A percentile compares a stretch with the other conserved stretches of the same genome.
Evolutionary conservation across 306 rosid species (phyloP).

Genomic region (Citrullus amarus): DNA sequence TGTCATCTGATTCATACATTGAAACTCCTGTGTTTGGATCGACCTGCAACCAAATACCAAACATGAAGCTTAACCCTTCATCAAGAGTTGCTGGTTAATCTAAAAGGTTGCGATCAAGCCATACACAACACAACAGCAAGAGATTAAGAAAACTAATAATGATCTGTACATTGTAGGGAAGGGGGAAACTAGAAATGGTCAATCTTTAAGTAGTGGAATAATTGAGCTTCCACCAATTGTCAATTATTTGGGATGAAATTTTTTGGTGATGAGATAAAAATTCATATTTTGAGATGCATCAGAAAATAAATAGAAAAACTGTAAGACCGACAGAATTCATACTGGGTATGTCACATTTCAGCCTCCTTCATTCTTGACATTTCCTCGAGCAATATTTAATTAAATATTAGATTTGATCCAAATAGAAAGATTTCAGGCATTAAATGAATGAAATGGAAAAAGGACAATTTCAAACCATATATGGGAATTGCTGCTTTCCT

Average conservation of each 20-base stretch:
- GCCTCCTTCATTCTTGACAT: neutral
- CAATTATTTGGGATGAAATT: neutral
- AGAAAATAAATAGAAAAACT: neutral
- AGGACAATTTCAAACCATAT: conserved; percentile 51
- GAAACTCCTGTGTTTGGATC: conserved; percentile 89
- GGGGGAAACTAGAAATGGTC: neutral
- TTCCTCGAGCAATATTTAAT: neutral
- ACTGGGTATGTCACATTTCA: neutral
- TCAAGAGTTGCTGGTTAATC: neutral
- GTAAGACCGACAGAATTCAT: neutral
- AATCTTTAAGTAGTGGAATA: neutral
- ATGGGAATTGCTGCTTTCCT: conserved; percentile 89
- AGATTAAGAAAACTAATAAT: neutral
- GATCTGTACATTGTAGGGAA: neutral
- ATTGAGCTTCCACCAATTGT: neutral
- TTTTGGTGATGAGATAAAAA: neutral
- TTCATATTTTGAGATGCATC: neutral
- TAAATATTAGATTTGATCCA: neutral
- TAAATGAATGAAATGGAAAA: neutral
- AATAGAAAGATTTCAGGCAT: neutral
- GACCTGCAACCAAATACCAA: conserved; percentile 42
- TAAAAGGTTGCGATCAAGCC: neutral
- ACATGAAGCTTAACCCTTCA: conserved; percentile 8
- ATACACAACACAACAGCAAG: neutral
- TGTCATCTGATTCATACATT: conserved; percentile 96